Evolutionary conservation across 1,284 basidiomycete species (phyloP), one percentile per base, ranked within the genome.

Genomic region (Thecaphora thlaspeos): DNA sequence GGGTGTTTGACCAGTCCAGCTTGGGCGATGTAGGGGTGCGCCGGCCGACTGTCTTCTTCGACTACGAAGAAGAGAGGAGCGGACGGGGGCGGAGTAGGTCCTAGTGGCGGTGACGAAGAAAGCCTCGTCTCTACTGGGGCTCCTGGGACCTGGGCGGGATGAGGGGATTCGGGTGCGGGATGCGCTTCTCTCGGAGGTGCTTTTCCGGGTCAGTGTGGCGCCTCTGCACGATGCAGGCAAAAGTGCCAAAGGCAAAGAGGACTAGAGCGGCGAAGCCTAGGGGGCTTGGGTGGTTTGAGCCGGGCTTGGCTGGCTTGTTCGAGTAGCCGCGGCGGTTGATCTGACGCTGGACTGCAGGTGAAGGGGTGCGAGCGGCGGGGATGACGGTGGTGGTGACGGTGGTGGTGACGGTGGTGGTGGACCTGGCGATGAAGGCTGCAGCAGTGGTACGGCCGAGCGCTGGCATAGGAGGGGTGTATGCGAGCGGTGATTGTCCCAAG

Each of bases 111-210:
- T 28, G 26, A 11, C 7, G 26, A 28, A 28, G 11, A n/a, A n/a
- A n/a, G n/a, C n/a, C n/a, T n/a, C n/a, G n/a, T n/a, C n/a, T 28
- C 43, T 46, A 55, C 45, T 62, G 58, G n/a, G 58, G 61, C 41
- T 65, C 58, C 43, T 70, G 64, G 18, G 53, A 46, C 36, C 61
- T 58, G 23, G 68, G 68, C 18, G 73, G 73, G 39, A 69, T 66
- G 45, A 76, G 66, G 14, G 74, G 74, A 48, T 74, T 75, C 22
- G 71, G 67, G 26, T 68, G 61, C 22, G 66, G 74, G n/a, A 64
- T 71, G 21, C 73, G 55, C 36, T 74, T 60, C 41, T 73, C 66
- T 18, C 61, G 56, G 4, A 51, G 48, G 46, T 60, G 51, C 47
- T 70, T 65, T 19, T 67, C 51, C n/a, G 65, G 61, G 34, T 75